Percentiles rank a stretch among this genome's conserved stretches.
phyloP scores from a whole-genome alignment of 2,329 filamentous ascomycete species.

The Colletotrichum truncatum region DNA sequence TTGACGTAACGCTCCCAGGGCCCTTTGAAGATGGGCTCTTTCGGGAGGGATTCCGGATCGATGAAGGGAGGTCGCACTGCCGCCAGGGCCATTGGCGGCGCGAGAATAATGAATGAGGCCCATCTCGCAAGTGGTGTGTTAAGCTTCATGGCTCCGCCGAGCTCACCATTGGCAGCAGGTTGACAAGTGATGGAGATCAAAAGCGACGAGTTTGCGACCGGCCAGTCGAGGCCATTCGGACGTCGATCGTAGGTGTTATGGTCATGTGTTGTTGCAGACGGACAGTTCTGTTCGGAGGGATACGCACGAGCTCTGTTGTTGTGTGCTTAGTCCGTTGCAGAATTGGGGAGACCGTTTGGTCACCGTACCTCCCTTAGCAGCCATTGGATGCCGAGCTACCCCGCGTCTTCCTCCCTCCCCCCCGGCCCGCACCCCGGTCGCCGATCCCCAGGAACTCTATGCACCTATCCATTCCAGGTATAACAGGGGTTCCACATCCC shows the following conservation, averaged over 20 bases:
- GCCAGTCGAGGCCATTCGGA: slow-evolving; percentile 12
- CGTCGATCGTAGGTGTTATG: neutral
- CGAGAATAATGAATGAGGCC: slow-evolving; percentile 1
- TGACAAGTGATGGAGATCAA: neutral
- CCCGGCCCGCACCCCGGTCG: slow-evolving; percentile 15
- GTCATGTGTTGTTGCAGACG: neutral
- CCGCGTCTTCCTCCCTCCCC: too few relatives aligned
- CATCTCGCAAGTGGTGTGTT: neutral
- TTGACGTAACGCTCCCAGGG: slow-evolving; percentile 49
- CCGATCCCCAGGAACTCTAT: slow-evolving; percentile 12
- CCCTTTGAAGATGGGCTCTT: slow-evolving; percentile 45
- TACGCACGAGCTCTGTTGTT: neutral
- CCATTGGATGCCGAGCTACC: slow-evolving; percentile 24
- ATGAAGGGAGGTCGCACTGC: slow-evolving; percentile 24
- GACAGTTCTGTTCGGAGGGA: slow-evolving; percentile 3
- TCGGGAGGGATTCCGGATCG: slow-evolving; percentile 38
- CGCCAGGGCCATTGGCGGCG: slow-evolving; percentile 2
- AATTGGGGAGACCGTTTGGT: slow-evolving; percentile 3
- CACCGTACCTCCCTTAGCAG: neutral
- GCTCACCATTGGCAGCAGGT: neutral
- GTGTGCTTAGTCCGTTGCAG: slow-evolving; percentile 11
- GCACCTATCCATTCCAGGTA: slow-evolving; percentile 5
- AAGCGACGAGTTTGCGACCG: neutral
- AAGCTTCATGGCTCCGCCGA: slow-evolving; percentile 9
- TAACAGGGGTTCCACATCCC: neutral